Evolutionary conservation across 2,329 filamentous ascomycete species (phyloP), one percentile per base, ranked within the genome.

Genomic region (Trichoderma gracile): DNA sequence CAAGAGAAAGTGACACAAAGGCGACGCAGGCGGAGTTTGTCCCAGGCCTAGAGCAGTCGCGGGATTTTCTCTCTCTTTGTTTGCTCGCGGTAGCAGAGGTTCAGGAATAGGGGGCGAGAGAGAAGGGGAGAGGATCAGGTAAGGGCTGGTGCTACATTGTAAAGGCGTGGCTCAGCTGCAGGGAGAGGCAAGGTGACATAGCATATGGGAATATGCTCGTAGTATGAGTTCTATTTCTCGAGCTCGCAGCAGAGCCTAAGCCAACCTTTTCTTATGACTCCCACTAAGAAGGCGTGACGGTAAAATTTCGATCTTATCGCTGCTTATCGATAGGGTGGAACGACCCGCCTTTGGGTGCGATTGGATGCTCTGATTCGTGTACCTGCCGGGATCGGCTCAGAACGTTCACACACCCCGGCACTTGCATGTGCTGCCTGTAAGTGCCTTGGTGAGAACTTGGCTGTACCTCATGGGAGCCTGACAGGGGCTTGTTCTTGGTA

Each of bases 301-400:
- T 46, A 59, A 64, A 64, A 64, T 54, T 54, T 54, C 25, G 9
- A 53, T 59, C 62, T 53, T 64, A 64, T 59, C 55, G 54, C 14
- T 5, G 25, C 55, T 59, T 64, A 64, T 64, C 62, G 62, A 64
- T 64, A 64, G 62, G 62, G 19, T 23, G 47, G 23, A 25, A 45
- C 47, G 38, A 25, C 43, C 40, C 33, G 49, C 62, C 47, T 9
- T 43, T 40, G 33, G n/a, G 33, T 47, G 17, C n/a, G 38, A 23
- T 38, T 53, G 53, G 38, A 23, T 40, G 47, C 10, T 63, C 60
- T 56, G 60, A 63, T 63, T 56, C 60, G 50, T 63, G 60, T 63
- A 25, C 52, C 60, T 63, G 60, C 60, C 60, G 60, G 56, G 52
- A 56, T 63, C 60, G 60, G 52, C 47, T 63, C 52, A 43, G 49